Conservation (phyloP, 148 eudicot genomes). For the Chenopodium quinoa region DNA sequence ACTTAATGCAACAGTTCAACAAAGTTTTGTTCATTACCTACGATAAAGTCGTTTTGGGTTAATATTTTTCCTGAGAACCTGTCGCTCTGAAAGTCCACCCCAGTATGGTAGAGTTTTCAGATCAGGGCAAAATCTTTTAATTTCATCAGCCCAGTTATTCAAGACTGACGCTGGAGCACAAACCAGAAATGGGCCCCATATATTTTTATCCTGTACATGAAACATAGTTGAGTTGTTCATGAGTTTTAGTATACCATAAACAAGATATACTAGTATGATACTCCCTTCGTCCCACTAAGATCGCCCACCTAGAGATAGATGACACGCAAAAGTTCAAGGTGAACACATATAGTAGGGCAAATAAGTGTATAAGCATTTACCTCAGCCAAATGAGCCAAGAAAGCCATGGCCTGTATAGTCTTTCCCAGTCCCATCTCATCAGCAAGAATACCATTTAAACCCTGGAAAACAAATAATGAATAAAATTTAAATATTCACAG, state of each 20-base stretch:
- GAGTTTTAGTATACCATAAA: background rate
- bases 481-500: conserved; percentile 8
- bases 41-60: conserved; percentile 97
- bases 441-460: conserved; percentile 97
- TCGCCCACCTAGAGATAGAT: background rate
- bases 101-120: conserved; percentile 93
- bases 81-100: conserved; percentile 95
- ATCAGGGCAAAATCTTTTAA: conserved; percentile 94
- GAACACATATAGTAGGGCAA: background rate
- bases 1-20: background rate
- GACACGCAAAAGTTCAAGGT: background rate
- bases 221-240: conserved; percentile 22
- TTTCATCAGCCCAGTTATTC: conserved; percentile 99
- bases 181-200: conserved; percentile 98
- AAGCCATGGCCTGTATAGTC: conserved; percentile 98
- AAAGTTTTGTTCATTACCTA: conserved; percentile 46
- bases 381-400: conserved; percentile 98
- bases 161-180: conserved; percentile 99
- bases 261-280: conserved; percentile 11
- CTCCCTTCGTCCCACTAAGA: background rate
- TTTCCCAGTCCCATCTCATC: conserved; percentile 99
- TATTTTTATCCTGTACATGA: conserved; percentile 77
- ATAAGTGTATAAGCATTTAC: conserved; percentile 35
- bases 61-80: conserved; percentile 81
- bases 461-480: conserved; percentile 43